Evolutionary conservation across 2,329 filamentous ascomycete genomes (phyloP).

Genomic region (Phialophora expanda): DNA sequence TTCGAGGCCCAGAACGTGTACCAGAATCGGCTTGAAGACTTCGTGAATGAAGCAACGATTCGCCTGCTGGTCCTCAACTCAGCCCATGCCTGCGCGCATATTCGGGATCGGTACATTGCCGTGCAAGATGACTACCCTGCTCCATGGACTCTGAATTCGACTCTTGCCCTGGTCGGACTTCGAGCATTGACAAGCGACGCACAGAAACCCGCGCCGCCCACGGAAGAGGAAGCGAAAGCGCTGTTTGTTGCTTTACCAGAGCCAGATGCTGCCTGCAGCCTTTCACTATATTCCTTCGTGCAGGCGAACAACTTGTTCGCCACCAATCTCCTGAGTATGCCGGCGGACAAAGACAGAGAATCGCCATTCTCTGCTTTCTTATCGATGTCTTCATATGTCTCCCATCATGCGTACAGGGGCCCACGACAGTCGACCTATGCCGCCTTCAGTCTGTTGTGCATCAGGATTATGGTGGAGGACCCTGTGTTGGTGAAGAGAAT

Average conservation of each 20-base stretch:
- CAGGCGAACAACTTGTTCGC: constrained; percentile 96
- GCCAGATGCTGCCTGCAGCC: constrained; percentile 75
- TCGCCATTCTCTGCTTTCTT: constrained; percentile 80
- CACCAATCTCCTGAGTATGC: constrained; percentile 72
- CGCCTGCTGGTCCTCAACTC: constrained; percentile 78
- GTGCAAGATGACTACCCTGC: constrained; percentile 90
- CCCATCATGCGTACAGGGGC: constrained; percentile 90
- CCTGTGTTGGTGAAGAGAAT: constrained; percentile 79
- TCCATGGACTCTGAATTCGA: constrained; percentile 81
- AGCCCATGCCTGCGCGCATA: constrained; percentile 69
- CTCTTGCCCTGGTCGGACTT: constrained; percentile 82
- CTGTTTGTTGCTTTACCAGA: constrained; percentile 82
- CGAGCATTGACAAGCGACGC: constrained; percentile 73
- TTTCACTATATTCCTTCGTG: constrained; percentile 90
- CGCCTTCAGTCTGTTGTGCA: constrained; percentile 80
- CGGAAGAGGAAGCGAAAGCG: constrained; percentile 79
- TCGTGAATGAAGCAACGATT: constrained; percentile 89
- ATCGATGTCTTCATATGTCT: constrained; percentile 87
- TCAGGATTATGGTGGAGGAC: constrained; percentile 88
- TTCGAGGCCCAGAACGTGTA: constrained; percentile 99
- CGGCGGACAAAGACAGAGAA: constrained; percentile 68
- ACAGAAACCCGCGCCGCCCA: constrained; percentile 64
- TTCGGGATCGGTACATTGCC: constrained; percentile 78
- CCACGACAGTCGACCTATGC: constrained; percentile 78
- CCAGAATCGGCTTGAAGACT: constrained; percentile 86